Evolutionary conservation across 148 eudicot species (phyloP), one percentile per base, ranked within the genome.

Genomic region (Spergularia bocconei): DNA sequence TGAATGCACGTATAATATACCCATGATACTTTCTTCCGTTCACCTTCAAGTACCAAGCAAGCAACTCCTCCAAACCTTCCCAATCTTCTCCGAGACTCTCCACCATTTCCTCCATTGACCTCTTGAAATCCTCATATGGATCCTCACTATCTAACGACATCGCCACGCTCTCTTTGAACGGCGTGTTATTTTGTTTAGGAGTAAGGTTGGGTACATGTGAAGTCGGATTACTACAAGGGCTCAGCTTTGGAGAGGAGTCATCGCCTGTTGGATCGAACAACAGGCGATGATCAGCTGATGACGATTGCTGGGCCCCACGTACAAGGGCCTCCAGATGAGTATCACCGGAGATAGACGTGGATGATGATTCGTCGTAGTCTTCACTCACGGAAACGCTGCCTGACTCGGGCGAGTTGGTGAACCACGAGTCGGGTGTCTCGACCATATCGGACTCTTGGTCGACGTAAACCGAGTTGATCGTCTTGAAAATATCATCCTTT

Each of bases 51-150:
- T 90, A 95, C 94, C 97, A 95, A 17, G 86, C 85, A 47, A 95
- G 73, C 47, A 95, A 64, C 70, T 89, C 96, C 73, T 90, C 93
- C 61, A 92, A 78, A 13, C 83, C 82, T 6, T 88, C 87, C 93
- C 93, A 92, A 38, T 89, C 90, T 67, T 81, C 86, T 52, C 10
- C 48, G 19, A 88, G 78, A 23, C 76, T 84, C 80, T 88, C 91
- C 82, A 89, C 89, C 96, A 95, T 92, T 53, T 95, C 99, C 71
- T 82, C 83, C 97, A 95, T 92, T 1, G 99, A 95, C 36, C 51
- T 77, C 86, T 81, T 89, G 82, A 95, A 95, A 74, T 95, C 99
- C 63, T 10, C 61, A 16, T 84, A 85, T 0, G 84, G 84, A 48
- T 81, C 67, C 7, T 69, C 52, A 19, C 80, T 81, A 2, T 77